These are phyloP conservation scores for Persicaria tinctoria DNA, from an alignment of 148 eudicot genomes.

Conservation along the genomic window DNA sequence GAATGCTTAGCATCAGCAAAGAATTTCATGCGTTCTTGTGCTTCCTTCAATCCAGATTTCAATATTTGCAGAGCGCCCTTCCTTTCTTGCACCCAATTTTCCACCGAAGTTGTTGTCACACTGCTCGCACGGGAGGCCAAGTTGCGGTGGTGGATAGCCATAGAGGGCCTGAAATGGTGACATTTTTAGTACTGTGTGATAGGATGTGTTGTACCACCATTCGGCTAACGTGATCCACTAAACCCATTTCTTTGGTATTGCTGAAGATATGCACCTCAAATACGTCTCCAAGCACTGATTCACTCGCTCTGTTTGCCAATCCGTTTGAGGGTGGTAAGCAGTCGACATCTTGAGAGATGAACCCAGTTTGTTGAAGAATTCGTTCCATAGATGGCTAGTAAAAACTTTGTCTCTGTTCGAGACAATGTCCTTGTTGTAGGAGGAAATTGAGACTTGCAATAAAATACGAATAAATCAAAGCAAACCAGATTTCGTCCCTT, in stretches of 20 bases:
- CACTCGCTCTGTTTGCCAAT: neutral
- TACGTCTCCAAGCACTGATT: neutral
- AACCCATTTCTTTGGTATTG: neutral
- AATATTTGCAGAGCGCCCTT: neutral
- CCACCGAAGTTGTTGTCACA: neutral
- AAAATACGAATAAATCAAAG: no score
- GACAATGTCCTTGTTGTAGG: no score
- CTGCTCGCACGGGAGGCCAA: neutral
- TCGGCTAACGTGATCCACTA: neutral
- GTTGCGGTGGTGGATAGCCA: neutral
- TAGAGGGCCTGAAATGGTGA: neutral
- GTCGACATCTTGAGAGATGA: no score
- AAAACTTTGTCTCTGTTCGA: no score
- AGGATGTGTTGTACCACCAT: neutral
- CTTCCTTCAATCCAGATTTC: no score
- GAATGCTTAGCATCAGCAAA: no score
- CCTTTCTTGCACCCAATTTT: neutral
- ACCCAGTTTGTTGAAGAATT: no score
- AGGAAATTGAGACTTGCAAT: no score
- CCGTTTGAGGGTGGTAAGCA: neutral
- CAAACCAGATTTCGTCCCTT: no score
- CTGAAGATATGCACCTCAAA: neutral
- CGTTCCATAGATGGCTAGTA: no score
- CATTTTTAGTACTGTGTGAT: neutral
- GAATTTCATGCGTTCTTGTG: no score